phyloP scores from a whole-genome alignment of 768 basidiomycete species.

The Lactarius psammicola region DNA sequence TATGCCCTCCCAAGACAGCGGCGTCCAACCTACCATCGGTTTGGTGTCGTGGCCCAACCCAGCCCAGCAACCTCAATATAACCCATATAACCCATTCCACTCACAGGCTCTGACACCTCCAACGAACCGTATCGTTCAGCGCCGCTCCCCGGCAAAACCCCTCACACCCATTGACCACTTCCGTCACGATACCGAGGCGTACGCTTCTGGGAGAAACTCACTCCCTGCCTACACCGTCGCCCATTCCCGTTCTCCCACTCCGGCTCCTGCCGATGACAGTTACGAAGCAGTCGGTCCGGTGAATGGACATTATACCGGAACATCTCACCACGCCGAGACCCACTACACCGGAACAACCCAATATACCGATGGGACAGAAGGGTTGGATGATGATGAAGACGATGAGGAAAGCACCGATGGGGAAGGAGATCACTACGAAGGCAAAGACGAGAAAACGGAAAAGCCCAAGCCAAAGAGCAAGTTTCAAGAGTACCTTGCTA shows the following conservation, averaged over 20 bases:
- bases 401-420: slow-evolving; percentile 36
- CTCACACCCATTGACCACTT: slow-evolving; percentile 55
- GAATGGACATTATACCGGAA: slow-evolving; percentile 54
- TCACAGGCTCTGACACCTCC: slow-evolving; percentile 24
- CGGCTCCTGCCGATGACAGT: slow-evolving; percentile 70
- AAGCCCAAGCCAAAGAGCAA: slow-evolving; percentile 19
- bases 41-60: slow-evolving; percentile 13
- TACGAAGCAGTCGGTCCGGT: slow-evolving; percentile 58
- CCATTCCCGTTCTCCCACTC: slow-evolving; percentile 75
- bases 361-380: slow-evolving; percentile 13
- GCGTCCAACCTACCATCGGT: slow-evolving; percentile 6
- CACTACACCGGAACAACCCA: slow-evolving; percentile 10
- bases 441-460: slow-evolving; percentile 30
- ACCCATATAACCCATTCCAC: slow-evolving; percentile 6
- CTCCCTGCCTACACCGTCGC: slow-evolving; percentile 49
- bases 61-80: slow-evolving; percentile 3
- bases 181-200: slow-evolving; percentile 64
- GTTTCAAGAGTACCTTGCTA: slow-evolving; percentile 16
- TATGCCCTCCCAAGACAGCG: slow-evolving; percentile 11
- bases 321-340: slow-evolving; percentile 16
- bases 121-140: slow-evolving; percentile 21
- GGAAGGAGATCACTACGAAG: slow-evolving; percentile 30
- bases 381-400: slow-evolving; percentile 29
- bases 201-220: slow-evolving; percentile 59
- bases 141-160: slow-evolving; percentile 15